These are phyloP conservation scores for Fusarium incarnatum DNA, from an alignment of 2,329 filamentous ascomycete genomes.

Conservation along the genomic window DNA sequence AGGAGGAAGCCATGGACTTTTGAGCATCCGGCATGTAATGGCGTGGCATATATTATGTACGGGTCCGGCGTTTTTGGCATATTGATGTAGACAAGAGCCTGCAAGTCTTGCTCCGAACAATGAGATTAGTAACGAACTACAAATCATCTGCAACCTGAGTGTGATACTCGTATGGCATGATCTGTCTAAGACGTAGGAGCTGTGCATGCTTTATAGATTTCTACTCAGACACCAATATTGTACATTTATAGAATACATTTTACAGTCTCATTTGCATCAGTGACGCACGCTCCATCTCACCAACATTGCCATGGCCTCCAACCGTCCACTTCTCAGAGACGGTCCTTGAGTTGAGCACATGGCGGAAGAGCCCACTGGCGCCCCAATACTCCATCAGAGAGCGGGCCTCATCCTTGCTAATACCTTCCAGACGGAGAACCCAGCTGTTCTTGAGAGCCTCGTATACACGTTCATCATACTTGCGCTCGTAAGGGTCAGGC, in stretches of 20 bases:
- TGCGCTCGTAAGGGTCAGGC: constrained; percentile 65
- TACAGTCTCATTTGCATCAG: constrained; percentile 62
- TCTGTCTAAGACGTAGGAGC: neutral
- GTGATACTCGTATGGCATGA: neutral
- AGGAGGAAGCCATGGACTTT: constrained; percentile 62
- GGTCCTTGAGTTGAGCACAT: constrained; percentile 74
- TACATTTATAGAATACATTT: constrained; percentile 49
- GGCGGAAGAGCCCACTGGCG: constrained; percentile 81
- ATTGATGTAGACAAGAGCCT: constrained; percentile 40
- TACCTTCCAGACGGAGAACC: constrained; percentile 70
- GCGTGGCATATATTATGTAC: constrained; percentile 32
- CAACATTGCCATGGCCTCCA: constrained; percentile 82
- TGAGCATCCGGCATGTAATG: constrained; percentile 38
- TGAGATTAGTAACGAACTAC: neutral
- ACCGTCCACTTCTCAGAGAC: constrained; percentile 88
- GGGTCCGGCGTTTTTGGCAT: constrained; percentile 50
- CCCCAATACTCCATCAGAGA: constrained; percentile 94
- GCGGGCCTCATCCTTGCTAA: constrained; percentile 80
- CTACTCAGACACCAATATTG: constrained; percentile 42
- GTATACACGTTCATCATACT: constrained; percentile 69
- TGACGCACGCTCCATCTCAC: constrained; percentile 81
- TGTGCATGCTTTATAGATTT: constrained; percentile 30
- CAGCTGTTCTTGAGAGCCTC: constrained; percentile 62
- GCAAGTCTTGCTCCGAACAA: constrained; percentile 31
- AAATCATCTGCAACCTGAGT: neutral